phyloP scores from a whole-genome alignment of 208 protist genomes.

The Phytomonas francai region DNA sequence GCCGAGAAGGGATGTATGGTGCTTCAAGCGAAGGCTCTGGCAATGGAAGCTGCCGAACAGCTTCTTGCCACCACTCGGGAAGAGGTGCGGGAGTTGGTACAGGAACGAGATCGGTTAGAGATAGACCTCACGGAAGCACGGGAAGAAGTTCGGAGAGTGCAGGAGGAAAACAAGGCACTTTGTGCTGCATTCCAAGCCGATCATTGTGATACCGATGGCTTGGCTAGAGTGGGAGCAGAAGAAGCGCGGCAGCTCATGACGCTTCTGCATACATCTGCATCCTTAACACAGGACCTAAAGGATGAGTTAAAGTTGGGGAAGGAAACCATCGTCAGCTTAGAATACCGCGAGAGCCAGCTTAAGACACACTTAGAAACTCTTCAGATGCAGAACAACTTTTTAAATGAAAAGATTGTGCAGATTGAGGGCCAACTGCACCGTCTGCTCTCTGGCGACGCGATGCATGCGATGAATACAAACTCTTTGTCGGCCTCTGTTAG shows the following conservation, averaged over 20 bases:
- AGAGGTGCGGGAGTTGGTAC: constrained; percentile 9
- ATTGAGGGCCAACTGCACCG: constrained; percentile 72
- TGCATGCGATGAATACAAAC: constrained; percentile 12
- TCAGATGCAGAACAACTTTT: constrained; percentile 26
- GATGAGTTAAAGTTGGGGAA: neutral
- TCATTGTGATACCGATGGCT: neutral
- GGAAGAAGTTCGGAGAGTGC: constrained; percentile 6
- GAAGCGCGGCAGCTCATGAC: neutral
- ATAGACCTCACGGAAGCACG: constrained; percentile 5
- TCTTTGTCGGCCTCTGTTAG: neutral
- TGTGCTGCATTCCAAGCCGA: neutral
- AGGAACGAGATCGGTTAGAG: constrained; percentile 1
- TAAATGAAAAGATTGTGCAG: constrained; percentile 41
- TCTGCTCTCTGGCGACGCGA: constrained; percentile 17
- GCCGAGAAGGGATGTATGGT: neutral
- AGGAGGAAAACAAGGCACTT: neutral
- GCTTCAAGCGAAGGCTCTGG: constrained; percentile 12
- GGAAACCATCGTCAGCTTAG: neutral
- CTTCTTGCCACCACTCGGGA: constrained; percentile 13
- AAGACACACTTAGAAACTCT: constrained; percentile 10
- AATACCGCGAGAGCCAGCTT: constrained; percentile 28
- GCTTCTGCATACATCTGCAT: neutral
- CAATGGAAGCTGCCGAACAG: constrained; percentile 16
- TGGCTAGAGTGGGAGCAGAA: neutral
- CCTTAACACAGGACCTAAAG: neutral